These are phyloP conservation scores for Cladosporium sp. DNA, from an alignment of 2,329 filamentous ascomycete species.

Conservation along the genomic window DNA sequence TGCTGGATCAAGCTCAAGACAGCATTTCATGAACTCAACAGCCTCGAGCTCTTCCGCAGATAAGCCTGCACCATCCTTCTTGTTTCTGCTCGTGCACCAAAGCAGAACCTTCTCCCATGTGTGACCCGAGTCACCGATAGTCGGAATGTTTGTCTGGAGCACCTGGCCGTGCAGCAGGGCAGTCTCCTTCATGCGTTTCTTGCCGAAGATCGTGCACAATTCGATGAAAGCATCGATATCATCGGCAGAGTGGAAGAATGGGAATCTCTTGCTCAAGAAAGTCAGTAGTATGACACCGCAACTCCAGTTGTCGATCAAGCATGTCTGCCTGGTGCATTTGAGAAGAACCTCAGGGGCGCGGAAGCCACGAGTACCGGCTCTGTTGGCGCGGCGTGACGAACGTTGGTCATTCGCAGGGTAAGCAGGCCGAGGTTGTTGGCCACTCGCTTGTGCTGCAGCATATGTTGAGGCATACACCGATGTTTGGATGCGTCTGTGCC, in stretches of 20 bases:
- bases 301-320: conserved; percentile 92
- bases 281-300: conserved; percentile 97
- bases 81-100: conserved; percentile 79
- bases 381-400: conserved; percentile 83
- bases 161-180: conserved; percentile 84
- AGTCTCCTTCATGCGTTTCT: conserved; percentile 74
- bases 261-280: conserved; percentile 84
- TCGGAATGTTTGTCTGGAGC: conserved; percentile 89
- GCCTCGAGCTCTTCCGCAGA: conserved; percentile 67
- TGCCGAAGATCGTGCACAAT: conserved; percentile 91
- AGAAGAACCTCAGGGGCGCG: conserved; percentile 93
- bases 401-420: conserved; percentile 89
- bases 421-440: conserved; percentile 45
- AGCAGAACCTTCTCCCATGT: conserved; percentile 88
- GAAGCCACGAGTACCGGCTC: conserved; percentile 91
- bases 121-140: conserved; percentile 79
- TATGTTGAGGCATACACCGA: conserved; percentile 57
- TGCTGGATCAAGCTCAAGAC: conserved; percentile 71
- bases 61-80: conserved; percentile 52
- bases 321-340: conserved; percentile 93
- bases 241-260: conserved; percentile 98
- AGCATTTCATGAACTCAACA: conserved; percentile 65
- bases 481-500: conserved; percentile 54
- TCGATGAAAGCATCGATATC: conserved; percentile 97
- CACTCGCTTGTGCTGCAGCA: conserved; percentile 21